Base-by-base conservation (phyloP, 2,329 filamentous ascomycete genomes). In the Trichoderma atroviride region DNA sequence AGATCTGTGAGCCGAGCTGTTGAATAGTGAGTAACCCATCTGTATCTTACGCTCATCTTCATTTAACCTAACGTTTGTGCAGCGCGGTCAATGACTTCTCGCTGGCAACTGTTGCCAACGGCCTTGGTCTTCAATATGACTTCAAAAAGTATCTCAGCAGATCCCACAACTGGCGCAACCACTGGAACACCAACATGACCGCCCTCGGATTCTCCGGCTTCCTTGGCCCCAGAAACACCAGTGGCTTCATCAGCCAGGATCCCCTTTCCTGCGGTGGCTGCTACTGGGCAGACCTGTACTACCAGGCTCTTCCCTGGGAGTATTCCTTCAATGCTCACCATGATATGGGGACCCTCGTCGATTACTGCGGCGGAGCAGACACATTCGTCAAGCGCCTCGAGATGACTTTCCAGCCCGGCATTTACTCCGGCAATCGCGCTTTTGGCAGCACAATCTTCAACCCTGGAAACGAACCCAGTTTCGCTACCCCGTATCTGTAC, bases 301-400 rank as follows among this genome's bases (percentile, higher is more conserved):
- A 91, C 74, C 83, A 91, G 76, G 88, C 82, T 11, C 83, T 85
- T 10, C 85, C 88, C 0, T 90, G 87, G 83, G 87, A 89, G 67
- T 92, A 92, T 79, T 88, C 85, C 5, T 89, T 90, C 82, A 89
- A 89, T 70, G 86, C 88, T n/a, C 86, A 90, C 60, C 90, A 92
- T 76, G 90, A 92, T 76, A 81, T 90, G 69, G 78, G 81, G 31
- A 81, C 82, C 27, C 77, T 90, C 65, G 83, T 91, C 67, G 73
- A 81, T 2, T 79, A 85, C 40, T 80, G 83, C 60, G 89, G 89
- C n/a, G 89, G 89, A 0, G 72, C 80, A 0, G 79, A 81, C 1
- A 82, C 78, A 2, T 91, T 91, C 75, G 80, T 86, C 0, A 77
- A 83, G 33, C 83, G 89, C 0, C 82, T 92, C 6, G 83, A 91